A percentile compares a stretch with the other conserved stretches of the same genome.
Conservation (phyloP, 164 flowering plant genomes). For the Piper betle region DNA sequence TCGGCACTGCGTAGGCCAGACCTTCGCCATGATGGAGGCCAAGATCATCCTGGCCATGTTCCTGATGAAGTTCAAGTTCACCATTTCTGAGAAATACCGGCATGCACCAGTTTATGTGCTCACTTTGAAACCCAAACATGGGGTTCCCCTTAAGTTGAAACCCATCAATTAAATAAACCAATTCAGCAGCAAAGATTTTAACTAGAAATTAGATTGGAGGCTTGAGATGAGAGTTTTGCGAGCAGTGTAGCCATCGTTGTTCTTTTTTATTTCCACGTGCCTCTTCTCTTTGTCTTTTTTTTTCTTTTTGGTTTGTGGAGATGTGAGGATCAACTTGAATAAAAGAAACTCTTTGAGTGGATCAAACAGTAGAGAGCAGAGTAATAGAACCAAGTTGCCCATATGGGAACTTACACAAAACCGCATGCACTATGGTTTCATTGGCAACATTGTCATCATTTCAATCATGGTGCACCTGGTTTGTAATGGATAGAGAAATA, state of each 20-base stretch:
- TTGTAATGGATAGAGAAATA: background rate
- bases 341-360: constrained; percentile 1
- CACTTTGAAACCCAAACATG: constrained; percentile 79
- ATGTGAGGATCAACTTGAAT: background rate
- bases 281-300: background rate
- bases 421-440: too few species aligned
- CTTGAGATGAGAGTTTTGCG: background rate
- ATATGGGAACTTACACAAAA: too few species aligned
- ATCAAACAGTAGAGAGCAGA: constrained; percentile 1
- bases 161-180: constrained; percentile 21
- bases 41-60: constrained; percentile 72
- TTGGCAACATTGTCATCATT: too few species aligned
- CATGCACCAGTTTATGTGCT: constrained; percentile 81
- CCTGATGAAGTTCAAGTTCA: constrained; percentile 50
- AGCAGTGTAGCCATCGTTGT: too few species aligned
- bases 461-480: background rate
- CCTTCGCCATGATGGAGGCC: constrained; percentile 87
- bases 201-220: background rate
- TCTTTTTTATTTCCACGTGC: background rate
- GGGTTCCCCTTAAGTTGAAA: constrained; percentile 58
- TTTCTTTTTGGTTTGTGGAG: background rate
- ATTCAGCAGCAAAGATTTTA: background rate
- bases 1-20: constrained; percentile 76
- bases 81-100: constrained; percentile 57
- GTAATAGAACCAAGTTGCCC: background rate